Base-by-base conservation (phyloP, 2,329 filamentous ascomycete species). In the Fusarium humuli region DNA sequence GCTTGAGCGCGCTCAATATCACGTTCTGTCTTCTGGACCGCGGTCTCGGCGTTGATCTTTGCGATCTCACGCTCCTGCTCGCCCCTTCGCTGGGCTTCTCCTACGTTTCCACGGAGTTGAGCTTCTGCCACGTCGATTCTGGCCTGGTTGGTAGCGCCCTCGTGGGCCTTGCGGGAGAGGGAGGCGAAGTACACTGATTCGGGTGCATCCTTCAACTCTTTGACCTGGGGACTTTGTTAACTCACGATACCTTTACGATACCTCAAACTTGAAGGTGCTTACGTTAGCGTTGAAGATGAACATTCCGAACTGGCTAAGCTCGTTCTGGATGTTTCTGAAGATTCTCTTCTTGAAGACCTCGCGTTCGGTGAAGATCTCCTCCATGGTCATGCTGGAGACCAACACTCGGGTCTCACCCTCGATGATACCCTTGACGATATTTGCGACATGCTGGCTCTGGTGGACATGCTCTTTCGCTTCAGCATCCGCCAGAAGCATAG, bases 321-420 rank as follows among this genome's bases (percentile, higher is more conserved):
- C 94, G 62, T 87, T 87, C 77, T 94, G 92, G 61, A 95, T 93
- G 77, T 93, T 92, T 70, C 85, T 84, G 80, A 91, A 91, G 73
- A 92, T 91, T 71, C 91, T 90, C 71, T 86, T 87, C 83, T 95
- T 93, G 84, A 94, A 94, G 45, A 91, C 83, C 72, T 92, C 90
- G 34, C 92, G 85, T 80, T 93, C 90, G 65, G 90, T 91, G 79
- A 94, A 94, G 63, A 97, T 92, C 80, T 96, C 93, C 77, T 95
- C 93, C 92, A 96, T 95, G n/a, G 92, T 94, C 92, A 97, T 95
- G 73, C 89, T 91, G 1, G 90, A 93, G 44, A 97, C 92, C 56
- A 97, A 89, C 8, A 93, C 91, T 62, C 94, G 88, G 2, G 92
- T 94, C 79, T 97, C 94, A 67, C 94, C 94, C 79, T 97, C 93